phyloP scores from a whole-genome alignment of 2,329 filamentous ascomycete genomes.

The Fusarium sp. region DNA sequence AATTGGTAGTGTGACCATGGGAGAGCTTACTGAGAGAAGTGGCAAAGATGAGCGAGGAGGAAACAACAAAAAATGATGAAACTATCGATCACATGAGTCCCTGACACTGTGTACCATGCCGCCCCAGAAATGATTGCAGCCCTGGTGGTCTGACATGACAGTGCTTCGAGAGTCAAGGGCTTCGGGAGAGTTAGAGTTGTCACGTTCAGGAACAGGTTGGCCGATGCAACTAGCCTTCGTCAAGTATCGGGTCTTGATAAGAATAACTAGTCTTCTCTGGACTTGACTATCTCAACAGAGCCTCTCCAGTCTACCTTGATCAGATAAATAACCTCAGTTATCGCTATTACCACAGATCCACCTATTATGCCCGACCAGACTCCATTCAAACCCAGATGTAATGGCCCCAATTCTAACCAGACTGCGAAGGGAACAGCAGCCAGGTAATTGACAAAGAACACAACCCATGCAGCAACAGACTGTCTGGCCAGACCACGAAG shows the following conservation, averaged over 20 bases:
- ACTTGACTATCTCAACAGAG: conserved; percentile 10
- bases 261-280: conserved; percentile 13
- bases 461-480: conserved; percentile 25
- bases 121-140: too few relatives aligned
- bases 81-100: background rate
- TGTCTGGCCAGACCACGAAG: conserved; percentile 28
- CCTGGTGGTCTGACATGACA: too few relatives aligned
- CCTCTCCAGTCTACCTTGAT: conserved; percentile 25
- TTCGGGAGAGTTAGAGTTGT: too few relatives aligned
- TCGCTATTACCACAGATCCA: conserved; percentile 2
- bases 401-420: conserved; percentile 22
- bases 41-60: background rate
- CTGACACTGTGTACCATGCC: rapidly evolving
- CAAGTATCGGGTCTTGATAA: background rate
- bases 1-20: background rate
- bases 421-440: conserved; percentile 25
- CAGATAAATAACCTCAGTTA: conserved; percentile 19
- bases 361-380: conserved; percentile 31
- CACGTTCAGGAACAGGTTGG: too few relatives aligned
- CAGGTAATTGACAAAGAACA: conserved; percentile 30
- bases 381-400: conserved; percentile 6
- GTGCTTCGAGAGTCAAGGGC: background rate
- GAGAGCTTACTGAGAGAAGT: background rate
- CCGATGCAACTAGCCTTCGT: too few relatives aligned
- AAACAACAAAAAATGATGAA: background rate